These are phyloP conservation scores for Fusarium sp. DNA, from an alignment of 2,329 filamentous ascomycete species.

Conservation along the genomic window DNA sequence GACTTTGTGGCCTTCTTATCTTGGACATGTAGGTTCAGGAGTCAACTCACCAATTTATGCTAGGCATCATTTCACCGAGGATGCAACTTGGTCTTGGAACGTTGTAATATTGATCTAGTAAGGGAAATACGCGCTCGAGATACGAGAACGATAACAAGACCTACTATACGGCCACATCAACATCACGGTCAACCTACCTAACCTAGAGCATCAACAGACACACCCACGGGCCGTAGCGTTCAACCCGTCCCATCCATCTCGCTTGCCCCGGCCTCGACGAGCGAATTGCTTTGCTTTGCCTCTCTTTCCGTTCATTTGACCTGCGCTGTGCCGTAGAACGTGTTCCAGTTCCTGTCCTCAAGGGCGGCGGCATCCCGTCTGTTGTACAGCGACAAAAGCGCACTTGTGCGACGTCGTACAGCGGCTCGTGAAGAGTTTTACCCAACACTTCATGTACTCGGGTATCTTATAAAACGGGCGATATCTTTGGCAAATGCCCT, in stretches of 20 bases:
- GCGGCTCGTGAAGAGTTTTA: constrained; percentile 39
- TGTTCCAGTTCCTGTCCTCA: constrained; percentile 22
- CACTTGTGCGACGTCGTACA: constrained; percentile 42
- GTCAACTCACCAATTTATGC: neutral
- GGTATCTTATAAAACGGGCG: neutral
- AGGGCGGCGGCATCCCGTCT: constrained; percentile 20
- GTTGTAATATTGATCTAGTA: constrained; percentile 12
- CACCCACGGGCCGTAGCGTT: constrained; percentile 36
- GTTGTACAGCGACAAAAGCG: constrained; percentile 22
- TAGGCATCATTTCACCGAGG: neutral
- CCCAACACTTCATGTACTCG: constrained; percentile 3
- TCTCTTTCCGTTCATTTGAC: constrained; percentile 14
- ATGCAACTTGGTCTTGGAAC: constrained; percentile 21
- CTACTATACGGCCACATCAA: neutral
- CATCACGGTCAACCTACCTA: neutral
- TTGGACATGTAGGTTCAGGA: constrained; percentile 2
- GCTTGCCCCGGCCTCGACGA: constrained; percentile 43
- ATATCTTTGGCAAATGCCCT: constrained; percentile 10
- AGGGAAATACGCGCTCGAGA: constrained; percentile 2
- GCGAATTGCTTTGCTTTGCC: constrained; percentile 39
- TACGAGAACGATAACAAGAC: constrained; percentile 16
- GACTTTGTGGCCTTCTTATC: constrained; percentile 30
- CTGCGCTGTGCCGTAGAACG: constrained; percentile 36
- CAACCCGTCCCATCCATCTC: constrained; percentile 41
- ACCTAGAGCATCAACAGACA: constrained; percentile 24